Conservation (phyloP, 1,139 yeast species). For the Candida neerlandica region DNA sequence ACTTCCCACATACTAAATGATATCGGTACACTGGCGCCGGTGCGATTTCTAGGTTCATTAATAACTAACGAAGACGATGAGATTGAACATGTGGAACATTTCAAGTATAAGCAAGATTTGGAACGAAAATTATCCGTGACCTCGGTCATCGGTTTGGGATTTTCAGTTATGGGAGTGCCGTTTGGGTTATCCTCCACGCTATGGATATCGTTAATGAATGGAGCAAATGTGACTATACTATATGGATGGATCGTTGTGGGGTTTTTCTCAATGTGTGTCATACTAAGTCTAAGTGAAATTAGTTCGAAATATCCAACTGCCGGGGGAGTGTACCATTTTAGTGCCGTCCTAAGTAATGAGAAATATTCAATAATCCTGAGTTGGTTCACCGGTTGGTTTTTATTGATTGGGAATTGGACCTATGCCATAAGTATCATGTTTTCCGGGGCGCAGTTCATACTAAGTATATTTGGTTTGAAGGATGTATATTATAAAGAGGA, state of each 20-base stretch:
- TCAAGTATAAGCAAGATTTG: slow-evolving; percentile 69
- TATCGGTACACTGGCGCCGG: slow-evolving; percentile 23
- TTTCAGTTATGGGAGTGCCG: slow-evolving; percentile 78
- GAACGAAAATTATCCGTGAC: slow-evolving; percentile 66
- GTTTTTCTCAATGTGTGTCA: slow-evolving; percentile 60
- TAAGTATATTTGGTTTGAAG: slow-evolving; percentile 64
- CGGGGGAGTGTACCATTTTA: slow-evolving; percentile 74
- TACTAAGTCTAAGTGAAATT: slow-evolving; percentile 69
- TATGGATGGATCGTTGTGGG: slow-evolving; percentile 73
- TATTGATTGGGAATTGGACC: slow-evolving; percentile 74
- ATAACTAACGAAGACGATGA: slow-evolving; percentile 44
- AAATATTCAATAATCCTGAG: slow-evolving; percentile 56
- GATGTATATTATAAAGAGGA: slow-evolving; percentile 61
- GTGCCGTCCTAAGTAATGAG: slow-evolving; percentile 66
- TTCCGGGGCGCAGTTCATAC: slow-evolving; percentile 72
- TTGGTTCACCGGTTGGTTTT: slow-evolving; percentile 79
- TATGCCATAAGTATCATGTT: slow-evolving; percentile 73
- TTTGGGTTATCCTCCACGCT: slow-evolving; percentile 72
- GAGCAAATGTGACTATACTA: slow-evolving; percentile 71
- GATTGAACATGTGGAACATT: slow-evolving; percentile 64
- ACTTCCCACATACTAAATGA: slow-evolving; percentile 20
- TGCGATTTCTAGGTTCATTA: slow-evolving; percentile 22
- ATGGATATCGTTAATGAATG: slow-evolving; percentile 68
- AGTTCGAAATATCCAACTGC: slow-evolving; percentile 76
- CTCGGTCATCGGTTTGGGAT: slow-evolving; percentile 72